Evolutionary conservation across 345 rosid genomes (phyloP).

Genomic region (Raphanus raphanistrum): DNA sequence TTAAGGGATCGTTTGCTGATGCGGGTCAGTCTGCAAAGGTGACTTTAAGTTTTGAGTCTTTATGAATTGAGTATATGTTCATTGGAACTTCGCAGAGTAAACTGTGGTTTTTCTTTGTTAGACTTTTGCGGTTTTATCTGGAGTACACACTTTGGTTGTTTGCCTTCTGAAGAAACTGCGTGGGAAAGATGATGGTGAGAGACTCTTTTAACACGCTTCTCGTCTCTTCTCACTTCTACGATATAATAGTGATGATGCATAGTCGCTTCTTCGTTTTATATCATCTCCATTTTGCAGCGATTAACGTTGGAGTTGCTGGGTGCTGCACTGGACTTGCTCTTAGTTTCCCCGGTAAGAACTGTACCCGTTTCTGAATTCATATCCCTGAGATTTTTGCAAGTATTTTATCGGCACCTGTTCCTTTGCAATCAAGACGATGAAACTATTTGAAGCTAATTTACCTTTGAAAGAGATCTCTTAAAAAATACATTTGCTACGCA

Average conservation of each 20-base stretch:
- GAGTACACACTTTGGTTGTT: constrained; percentile 41
- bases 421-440: neutral
- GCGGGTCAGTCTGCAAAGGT: constrained; percentile 95
- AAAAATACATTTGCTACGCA: too few species aligned
- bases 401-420: neutral
- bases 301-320: constrained; percentile 91
- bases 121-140: constrained; percentile 38
- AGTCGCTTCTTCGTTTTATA: neutral
- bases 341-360: constrained; percentile 69
- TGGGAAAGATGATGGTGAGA: constrained; percentile 90
- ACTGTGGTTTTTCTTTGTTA: constrained; percentile 10
- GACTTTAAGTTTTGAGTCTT: neutral
- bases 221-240: neutral
- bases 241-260: neutral
- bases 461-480: too few species aligned
- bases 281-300: constrained; percentile 47
- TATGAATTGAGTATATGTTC: neutral
- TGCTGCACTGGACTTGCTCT: constrained; percentile 89
- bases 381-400: neutral
- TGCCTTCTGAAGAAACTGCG: constrained; percentile 73
- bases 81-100: neutral
- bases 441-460: neutral
- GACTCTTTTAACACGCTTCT: neutral
- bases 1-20: constrained; percentile 75
- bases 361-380: neutral